These are phyloP conservation scores for Volvox carteri DNA, from an alignment of 163 green algal species.

Conservation along the genomic window DNA sequence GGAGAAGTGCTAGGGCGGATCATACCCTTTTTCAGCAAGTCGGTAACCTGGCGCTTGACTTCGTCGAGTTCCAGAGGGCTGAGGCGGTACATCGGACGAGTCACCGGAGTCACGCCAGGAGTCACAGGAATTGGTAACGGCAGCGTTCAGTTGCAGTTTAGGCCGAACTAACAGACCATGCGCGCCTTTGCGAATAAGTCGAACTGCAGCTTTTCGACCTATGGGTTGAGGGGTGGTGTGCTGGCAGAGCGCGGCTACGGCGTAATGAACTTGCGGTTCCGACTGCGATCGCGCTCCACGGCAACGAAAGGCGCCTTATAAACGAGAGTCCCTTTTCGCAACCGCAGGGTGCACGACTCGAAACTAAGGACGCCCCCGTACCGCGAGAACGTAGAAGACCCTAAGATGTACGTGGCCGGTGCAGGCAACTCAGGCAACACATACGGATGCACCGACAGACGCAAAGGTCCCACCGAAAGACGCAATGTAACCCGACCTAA, in stretches of 20 bases:
- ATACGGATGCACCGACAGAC: not conserved
- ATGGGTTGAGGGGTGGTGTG: not conserved
- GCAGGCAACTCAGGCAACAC: not conserved
- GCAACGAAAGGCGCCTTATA: not conserved
- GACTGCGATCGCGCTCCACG: not conserved
- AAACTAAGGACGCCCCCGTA: not conserved
- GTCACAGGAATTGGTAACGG: not conserved
- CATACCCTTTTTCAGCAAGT: conserved; percentile 61
- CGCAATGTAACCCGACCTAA: not conserved
- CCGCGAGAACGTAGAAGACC: not conserved
- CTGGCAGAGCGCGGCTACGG: not conserved
- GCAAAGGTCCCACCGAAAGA: not conserved
- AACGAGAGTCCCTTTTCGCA: not conserved
- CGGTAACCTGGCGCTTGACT: conserved; percentile 62
- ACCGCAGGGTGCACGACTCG: not conserved
- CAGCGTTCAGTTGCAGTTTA: not conserved
- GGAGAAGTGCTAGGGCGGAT: conserved; percentile 44
- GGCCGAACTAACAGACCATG: not conserved
- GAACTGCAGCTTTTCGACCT: not conserved
- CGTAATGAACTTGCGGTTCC: not conserved
- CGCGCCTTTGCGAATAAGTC: not conserved
- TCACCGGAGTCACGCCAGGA: not conserved
- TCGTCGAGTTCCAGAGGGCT: conserved; percentile 59
- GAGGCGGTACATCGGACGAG: conserved; percentile 26
- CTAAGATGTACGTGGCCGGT: not conserved